A percentile compares a stretch with the other conserved stretches of the same genome.
Evolutionary conservation across 208 protist species (phyloP).

Genomic region (Strigomonas culicis): DNA sequence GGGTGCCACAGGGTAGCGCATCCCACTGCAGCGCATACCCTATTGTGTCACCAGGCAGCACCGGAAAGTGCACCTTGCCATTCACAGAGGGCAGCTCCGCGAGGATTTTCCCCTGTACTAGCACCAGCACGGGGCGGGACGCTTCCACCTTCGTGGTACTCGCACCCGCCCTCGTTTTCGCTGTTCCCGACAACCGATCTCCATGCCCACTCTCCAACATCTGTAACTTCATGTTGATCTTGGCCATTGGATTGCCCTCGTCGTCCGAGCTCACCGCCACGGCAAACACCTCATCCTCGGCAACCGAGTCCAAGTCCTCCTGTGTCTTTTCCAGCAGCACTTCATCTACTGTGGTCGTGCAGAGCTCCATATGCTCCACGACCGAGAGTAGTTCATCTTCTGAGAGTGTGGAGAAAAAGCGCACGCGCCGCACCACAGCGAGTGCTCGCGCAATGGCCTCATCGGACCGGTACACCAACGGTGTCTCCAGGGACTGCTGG

Average conservation of each 20-base stretch:
- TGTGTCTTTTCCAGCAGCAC: constrained; percentile 9
- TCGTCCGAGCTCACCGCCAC: background rate
- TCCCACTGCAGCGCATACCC: constrained; percentile 35
- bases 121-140: background rate
- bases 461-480: constrained; percentile 51
- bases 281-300: background rate
- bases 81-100: constrained; percentile 23
- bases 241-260: constrained; percentile 6
- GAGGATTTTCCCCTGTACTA: constrained; percentile 16
- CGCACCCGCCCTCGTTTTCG: too few species aligned
- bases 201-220: constrained; percentile 2
- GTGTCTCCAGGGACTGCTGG: constrained; percentile 44
- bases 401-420: constrained; percentile 30
- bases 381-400: constrained; percentile 60
- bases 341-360: constrained; percentile 17
- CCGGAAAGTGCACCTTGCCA: constrained; percentile 32
- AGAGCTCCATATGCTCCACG: constrained; percentile 41
- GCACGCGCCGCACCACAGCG: constrained; percentile 39
- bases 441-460: constrained; percentile 39
- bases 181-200: too few species aligned
- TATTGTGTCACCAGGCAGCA: constrained; percentile 57
- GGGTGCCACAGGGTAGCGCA: constrained; percentile 45
- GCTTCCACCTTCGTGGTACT: background rate
- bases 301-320: background rate
- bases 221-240: constrained; percentile 38